Conservation (phyloP, 2,329 filamentous ascomycete genomes). For the Ceratocystis eucalypticola region DNA sequence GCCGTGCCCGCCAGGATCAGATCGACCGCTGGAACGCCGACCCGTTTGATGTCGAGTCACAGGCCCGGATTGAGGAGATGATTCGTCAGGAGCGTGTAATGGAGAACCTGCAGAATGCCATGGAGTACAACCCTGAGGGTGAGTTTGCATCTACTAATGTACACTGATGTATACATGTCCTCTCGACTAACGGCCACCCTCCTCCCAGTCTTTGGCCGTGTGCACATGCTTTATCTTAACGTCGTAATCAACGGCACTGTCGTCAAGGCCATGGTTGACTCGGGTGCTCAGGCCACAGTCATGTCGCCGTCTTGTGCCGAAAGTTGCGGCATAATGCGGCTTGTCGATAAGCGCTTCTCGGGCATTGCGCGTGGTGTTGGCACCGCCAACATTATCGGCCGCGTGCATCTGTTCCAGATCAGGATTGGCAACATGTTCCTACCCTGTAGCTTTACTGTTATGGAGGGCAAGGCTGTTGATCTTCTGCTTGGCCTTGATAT, state of each 20-base stretch:
- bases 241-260: constrained; percentile 87
- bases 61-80: constrained; percentile 88
- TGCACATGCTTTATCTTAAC: constrained; percentile 92
- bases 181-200: constrained; percentile 3
- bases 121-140: constrained; percentile 97
- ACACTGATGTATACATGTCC: no score
- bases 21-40: constrained; percentile 82
- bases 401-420: constrained; percentile 90
- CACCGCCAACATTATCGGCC: constrained; percentile 84
- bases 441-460: constrained; percentile 93
- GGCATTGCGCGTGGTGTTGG: constrained; percentile 89
- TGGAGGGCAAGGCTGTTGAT: constrained; percentile 97
- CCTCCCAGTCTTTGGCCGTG: constrained; percentile 68
- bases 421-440: constrained; percentile 79
- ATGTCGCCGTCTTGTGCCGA: constrained; percentile 94
- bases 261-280: constrained; percentile 93
- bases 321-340: constrained; percentile 85
- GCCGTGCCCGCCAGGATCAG: constrained; percentile 65
- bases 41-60: constrained; percentile 84
- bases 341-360: constrained; percentile 83
- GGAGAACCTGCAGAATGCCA: constrained; percentile 89
- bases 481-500: constrained; percentile 88
- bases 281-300: constrained; percentile 92
- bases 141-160: constrained; percentile 24
- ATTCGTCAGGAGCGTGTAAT: constrained; percentile 89